These are phyloP conservation scores for Coniferiporia weirii DNA, from an alignment of 1,284 basidiomycete genomes.

Conservation along the genomic window DNA sequence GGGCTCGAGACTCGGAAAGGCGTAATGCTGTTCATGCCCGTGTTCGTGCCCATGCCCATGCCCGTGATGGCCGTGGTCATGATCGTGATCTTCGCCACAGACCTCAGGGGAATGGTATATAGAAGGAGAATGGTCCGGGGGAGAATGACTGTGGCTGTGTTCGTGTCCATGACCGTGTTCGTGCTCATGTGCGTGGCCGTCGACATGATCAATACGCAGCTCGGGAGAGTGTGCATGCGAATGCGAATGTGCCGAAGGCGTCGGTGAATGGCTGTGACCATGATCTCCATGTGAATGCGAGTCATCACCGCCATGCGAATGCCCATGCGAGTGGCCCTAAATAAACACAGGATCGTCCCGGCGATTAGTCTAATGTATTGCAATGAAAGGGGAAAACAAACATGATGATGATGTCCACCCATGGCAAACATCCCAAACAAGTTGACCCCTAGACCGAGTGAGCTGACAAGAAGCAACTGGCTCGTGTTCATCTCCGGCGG, in stretches of 20 bases:
- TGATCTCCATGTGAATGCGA: conserved; percentile 29
- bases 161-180: conserved; percentile 27
- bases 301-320: conserved; percentile 28
- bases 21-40: not conserved
- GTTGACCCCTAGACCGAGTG: conserved; percentile 88
- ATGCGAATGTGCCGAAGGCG: conserved; percentile 33
- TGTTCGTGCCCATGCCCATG: conserved; percentile 9
- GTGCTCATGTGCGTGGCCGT: conserved; percentile 26
- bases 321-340: conserved; percentile 43
- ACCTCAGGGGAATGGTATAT: conserved; percentile 18
- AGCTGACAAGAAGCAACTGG: conserved; percentile 87
- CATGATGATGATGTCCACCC: conserved; percentile 90
- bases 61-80: conserved; percentile 2
- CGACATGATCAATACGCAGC: conserved; percentile 18
- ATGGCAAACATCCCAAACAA: conserved; percentile 99
- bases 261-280: conserved; percentile 20
- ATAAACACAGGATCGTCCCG: conserved; percentile 21
- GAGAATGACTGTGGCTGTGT: conserved; percentile 20
- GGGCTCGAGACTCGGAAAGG: conserved; percentile 7
- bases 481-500: conserved; percentile 98
- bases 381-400: conserved; percentile 30
- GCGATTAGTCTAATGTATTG: not conserved
- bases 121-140: conserved; percentile 11
- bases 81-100: conserved; percentile 3
- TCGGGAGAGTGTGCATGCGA: conserved; percentile 20